Evolutionary conservation across 441 rosid genomes (phyloP).

Genomic region (Gossypium schwendimanii): DNA sequence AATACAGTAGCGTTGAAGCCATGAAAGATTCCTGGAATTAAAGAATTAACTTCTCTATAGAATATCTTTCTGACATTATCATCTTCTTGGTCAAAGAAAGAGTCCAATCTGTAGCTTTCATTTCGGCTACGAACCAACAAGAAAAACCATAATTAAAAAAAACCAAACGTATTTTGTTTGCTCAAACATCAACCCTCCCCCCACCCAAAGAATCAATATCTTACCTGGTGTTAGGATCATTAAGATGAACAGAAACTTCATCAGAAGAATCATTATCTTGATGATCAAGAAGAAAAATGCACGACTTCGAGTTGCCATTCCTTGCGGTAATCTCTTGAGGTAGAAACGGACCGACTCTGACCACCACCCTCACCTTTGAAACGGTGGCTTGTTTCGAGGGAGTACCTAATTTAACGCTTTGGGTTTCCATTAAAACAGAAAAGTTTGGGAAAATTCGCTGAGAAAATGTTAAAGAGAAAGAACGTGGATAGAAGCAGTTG

Average conservation of each 20-base stretch:
- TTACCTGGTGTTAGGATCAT: conserved; percentile 67
- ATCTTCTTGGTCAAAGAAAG: conserved; percentile 62
- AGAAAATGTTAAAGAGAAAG: background rate
- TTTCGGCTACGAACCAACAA: conserved; percentile 42
- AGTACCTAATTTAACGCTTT: conserved; percentile 16
- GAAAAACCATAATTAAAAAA: background rate
- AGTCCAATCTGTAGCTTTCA: conserved; percentile 71
- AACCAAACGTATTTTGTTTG: background rate
- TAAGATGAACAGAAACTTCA: conserved; percentile 59
- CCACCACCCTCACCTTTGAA: conserved; percentile 56
- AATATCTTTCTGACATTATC: conserved; percentile 59
- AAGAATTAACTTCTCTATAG: conserved; percentile 55
- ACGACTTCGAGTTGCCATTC: conserved; percentile 24
- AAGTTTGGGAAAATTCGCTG: background rate
- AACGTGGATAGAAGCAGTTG: background rate
- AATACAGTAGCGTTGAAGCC: conserved; percentile 78
- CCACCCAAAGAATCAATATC: background rate
- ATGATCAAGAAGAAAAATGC: conserved; percentile 42
- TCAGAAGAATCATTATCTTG: conserved; percentile 22
- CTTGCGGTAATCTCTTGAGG: conserved; percentile 37
- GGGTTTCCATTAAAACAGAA: conserved; percentile 24
- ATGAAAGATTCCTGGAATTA: conserved; percentile 52
- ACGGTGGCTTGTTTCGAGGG: conserved; percentile 19
- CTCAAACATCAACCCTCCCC: background rate
- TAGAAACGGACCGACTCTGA: conserved; percentile 71